Evolutionary conservation across 768 basidiomycete genomes (phyloP), one percentile per base, ranked within the genome.

Genomic region (Rhizopogon salebrosus): DNA sequence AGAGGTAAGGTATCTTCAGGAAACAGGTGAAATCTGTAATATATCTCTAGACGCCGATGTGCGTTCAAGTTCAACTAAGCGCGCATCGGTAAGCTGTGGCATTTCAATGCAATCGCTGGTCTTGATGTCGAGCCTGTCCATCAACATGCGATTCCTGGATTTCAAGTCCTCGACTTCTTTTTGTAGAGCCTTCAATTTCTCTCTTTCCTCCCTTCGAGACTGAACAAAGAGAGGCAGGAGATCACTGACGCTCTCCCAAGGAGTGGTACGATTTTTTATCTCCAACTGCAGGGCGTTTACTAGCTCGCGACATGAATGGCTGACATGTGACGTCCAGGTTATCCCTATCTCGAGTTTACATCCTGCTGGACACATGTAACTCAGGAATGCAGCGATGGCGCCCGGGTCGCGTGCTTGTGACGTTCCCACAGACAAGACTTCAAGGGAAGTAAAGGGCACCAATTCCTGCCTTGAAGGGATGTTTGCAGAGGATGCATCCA

Each of bases 91-190:
- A 29, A 29, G 27, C 27, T 29, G 8, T 29, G 27, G 27, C 27
- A 29, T 29, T 29, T 29, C 39, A 40, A n/a, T 13, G 27, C n/a
- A n/a, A 29, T 29, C 27, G 8, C 9, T 60, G 16, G 54, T 52
- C 31, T 57, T 52, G 24, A 59, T 26, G 7, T 55, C 57, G 10
- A 45, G 57, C 51, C 53, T 62, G 35, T 73, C 79, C 67, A 68
- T 72, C 60, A 80, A 59, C 18, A 80, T 62, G 26, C 64, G 67
- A 48, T 70, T 78, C 52, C 78, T 67, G 55, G 74, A 68, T 49
- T 75, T 65, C 59, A 83, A 57, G 54, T 81, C 82, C 62, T 78
- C 73, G 41, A 80, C 72, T 58, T 81, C 79, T 26, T 61, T 60
- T 58, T 71, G 63, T 61, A 81, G 53, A 53, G 63, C 64, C 41